A percentile compares a stretch with the other conserved stretches of the same genome.
Evolutionary conservation across 768 basidiomycete species (phyloP).

Genomic region (Lepiota subincarnata): DNA sequence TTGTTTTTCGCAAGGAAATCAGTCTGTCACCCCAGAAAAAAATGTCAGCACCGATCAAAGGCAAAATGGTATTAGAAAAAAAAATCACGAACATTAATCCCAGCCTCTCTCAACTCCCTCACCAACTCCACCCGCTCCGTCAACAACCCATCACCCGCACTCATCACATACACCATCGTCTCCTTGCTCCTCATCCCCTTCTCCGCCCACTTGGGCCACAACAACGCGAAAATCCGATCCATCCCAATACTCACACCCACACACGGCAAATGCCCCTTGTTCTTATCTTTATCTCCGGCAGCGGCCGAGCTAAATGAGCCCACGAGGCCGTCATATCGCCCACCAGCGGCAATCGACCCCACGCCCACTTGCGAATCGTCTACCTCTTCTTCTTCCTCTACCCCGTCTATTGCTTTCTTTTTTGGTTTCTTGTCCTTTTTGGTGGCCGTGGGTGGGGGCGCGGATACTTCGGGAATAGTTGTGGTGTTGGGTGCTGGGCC

Average conservation of each 20-base stretch:
- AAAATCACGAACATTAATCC: conserved; percentile 67
- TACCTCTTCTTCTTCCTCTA: conserved; percentile 69
- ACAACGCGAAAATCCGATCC: conserved; percentile 87
- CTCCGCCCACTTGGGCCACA: conserved; percentile 85
- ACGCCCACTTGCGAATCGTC: conserved; percentile 94
- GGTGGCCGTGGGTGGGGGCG: conserved; percentile 21
- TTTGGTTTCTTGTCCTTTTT: conserved; percentile 34
- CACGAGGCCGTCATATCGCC: conserved; percentile 94
- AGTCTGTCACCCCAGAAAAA: conserved; percentile 40
- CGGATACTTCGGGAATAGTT: conserved; percentile 23
- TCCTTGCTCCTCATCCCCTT: conserved; percentile 79
- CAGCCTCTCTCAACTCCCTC: conserved; percentile 75
- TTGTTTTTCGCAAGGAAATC: conserved; percentile 93
- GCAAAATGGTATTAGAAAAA: neutral
- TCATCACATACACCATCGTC: conserved; percentile 92
- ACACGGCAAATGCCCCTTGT: conserved; percentile 68
- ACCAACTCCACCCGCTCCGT: conserved; percentile 81
- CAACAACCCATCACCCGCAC: conserved; percentile 84
- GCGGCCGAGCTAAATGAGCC: conserved; percentile 86
- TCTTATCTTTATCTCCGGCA: conserved; percentile 59
- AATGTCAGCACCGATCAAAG: neutral
- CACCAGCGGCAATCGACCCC: conserved; percentile 99
- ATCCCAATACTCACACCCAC: conserved; percentile 91
- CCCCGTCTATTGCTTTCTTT: conserved; percentile 38
- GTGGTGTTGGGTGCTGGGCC: conserved; percentile 19